Evolutionary conservation across 2,329 filamentous ascomycete species (phyloP), one percentile per base, ranked within the genome.

Genomic region (Coniella vitis): DNA sequence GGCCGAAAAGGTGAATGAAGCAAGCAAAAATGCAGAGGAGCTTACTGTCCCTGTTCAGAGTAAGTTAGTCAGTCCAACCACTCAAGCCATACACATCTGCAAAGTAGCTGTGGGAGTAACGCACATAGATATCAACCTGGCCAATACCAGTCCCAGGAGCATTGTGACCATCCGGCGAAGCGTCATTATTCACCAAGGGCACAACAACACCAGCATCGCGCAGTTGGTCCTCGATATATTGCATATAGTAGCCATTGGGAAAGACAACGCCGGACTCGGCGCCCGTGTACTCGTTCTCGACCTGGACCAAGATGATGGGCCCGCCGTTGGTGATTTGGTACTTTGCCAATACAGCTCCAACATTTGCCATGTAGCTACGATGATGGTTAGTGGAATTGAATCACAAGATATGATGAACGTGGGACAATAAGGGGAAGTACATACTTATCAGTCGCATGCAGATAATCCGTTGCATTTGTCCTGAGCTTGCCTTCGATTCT

Each of bases 151-250:
- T 77, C 1, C 80, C 82, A 1, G 84, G 84, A 0, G 78, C 79
- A 53, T 85, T 83, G 55, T 83, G 69, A 0, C 83, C 84, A 1
- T 66, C 58, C 1, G 76, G 62, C 20, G 61, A 71, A 1, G 81
- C 84, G 61, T 91, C 87, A 52, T 90, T 91, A 65, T 70, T 86
- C 51, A 91, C 84, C n/a, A 87, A 71, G 0, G 87, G 87, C 0
- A 93, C 80, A 1, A 86, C 73, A 37, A 93, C 79, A 0, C 86
- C 86, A 1, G 81, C 82, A 39, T 81, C 69, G 10, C 78, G 72
- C n/a, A 80, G 78, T 60, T 89, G 84, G 31, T 88, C 73, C 44
- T 84, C 77, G 7, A 91, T 80, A 55, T 85, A 83, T 51, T 80
- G 73, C 65, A 90, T 80, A 61, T 90, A 91, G 0, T 74, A 69